A percentile compares a stretch with the other conserved stretches of the same genome.
These are phyloP conservation scores for Polytrichum formosum DNA, from an alignment of 225 moss, liverwort and hornwort species.

Conservation along the genomic window DNA sequence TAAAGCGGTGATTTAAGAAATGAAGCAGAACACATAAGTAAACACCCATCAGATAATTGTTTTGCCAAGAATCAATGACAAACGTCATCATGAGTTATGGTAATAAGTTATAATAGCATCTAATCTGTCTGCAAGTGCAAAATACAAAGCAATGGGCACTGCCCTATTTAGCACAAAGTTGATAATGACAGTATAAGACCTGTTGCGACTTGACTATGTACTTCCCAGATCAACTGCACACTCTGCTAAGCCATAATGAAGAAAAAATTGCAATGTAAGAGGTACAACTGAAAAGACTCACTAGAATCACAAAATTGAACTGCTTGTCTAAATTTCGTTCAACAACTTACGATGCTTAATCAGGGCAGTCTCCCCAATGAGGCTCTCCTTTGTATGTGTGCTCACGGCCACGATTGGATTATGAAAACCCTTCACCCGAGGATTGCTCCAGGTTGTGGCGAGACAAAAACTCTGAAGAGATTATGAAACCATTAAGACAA, in stretches of 20 bases:
- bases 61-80: too few species aligned
- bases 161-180: too few species aligned
- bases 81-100: background rate
- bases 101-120: too few species aligned
- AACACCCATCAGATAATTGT: too few species aligned
- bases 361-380: conserved; percentile 36
- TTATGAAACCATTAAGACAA: background rate
- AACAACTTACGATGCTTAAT: conserved; percentile 26
- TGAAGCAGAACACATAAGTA: too few species aligned
- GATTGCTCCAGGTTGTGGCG: conserved; percentile 29
- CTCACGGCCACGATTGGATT: conserved; percentile 16
- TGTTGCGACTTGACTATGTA: background rate
- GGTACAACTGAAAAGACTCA: background rate
- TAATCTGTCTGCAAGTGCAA: too few species aligned
- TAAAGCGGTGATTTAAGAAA: too few species aligned
- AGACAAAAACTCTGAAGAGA: conserved; percentile 22
- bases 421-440: conserved; percentile 7
- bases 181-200: too few species aligned
- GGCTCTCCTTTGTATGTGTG: conserved; percentile 27
- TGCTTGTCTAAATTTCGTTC: background rate
- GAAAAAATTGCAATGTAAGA: background rate
- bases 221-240: background rate
- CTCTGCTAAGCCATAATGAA: background rate
- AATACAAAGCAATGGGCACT: too few species aligned
- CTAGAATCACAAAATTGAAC: background rate